Conservation (phyloP, 2,329 filamentous ascomycete species). For the Phymatotrichopsis omnivora region DNA sequence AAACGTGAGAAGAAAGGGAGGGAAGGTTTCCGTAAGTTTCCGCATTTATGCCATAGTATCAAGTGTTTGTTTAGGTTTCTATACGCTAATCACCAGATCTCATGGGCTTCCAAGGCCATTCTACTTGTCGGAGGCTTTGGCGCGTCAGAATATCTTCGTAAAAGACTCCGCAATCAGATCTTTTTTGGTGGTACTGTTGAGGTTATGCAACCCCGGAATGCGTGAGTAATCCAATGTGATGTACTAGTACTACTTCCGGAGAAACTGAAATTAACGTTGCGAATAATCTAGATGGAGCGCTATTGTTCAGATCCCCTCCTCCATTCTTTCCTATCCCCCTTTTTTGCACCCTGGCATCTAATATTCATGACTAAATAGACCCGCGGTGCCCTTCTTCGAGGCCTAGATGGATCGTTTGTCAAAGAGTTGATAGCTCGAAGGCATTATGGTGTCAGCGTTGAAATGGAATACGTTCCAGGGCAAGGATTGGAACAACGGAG, state of each 20-base stretch:
- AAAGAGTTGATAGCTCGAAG: conserved; percentile 14
- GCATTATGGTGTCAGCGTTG: conserved; percentile 10
- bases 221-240: too few relatives aligned
- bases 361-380: too few relatives aligned
- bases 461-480: background rate
- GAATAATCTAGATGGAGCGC: conserved; percentile 20
- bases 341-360: too few relatives aligned
- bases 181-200: too few relatives aligned
- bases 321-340: too few relatives aligned
- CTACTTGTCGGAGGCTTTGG: conserved; percentile 30
- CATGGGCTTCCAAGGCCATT: conserved; percentile 18
- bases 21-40: conserved; percentile 11
- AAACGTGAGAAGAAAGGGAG: conserved; percentile 17
- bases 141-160: conserved; percentile 27
- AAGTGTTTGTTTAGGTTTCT: background rate
- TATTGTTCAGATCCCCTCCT: too few relatives aligned
- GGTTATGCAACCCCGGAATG: conserved; percentile 72
- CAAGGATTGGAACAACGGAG: background rate
- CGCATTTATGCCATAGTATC: background rate
- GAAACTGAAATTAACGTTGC: too few relatives aligned
- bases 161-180: too few relatives aligned
- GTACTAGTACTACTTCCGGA: too few relatives aligned
- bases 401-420: conserved; percentile 16
- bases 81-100: background rate
- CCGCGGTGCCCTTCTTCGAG: conserved; percentile 14